Conservation (phyloP, 148 eudicot species). For the Rhododendron ovatum region DNA sequence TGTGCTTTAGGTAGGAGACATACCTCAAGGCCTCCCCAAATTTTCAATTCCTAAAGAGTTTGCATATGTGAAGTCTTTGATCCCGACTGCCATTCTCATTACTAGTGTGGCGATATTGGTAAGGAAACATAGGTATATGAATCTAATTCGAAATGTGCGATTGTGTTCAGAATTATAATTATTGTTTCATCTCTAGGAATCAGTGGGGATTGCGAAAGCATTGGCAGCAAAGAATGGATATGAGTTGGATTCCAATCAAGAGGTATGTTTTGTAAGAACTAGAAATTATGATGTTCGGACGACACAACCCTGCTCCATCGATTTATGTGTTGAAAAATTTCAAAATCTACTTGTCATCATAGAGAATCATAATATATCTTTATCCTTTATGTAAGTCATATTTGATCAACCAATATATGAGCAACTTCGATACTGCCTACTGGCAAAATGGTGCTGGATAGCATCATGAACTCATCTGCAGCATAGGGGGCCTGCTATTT, state of each 20-base stretch:
- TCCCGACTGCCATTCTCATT: slow-evolving; percentile 84
- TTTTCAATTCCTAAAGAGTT: slow-evolving; percentile 83
- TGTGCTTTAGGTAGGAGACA: slow-evolving; percentile 73
- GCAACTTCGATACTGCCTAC: background rate
- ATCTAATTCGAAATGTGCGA: slow-evolving; percentile 3
- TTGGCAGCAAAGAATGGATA: slow-evolving; percentile 97
- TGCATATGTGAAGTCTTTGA: slow-evolving; percentile 58
- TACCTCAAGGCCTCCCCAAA: slow-evolving; percentile 90
- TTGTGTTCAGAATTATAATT: slow-evolving; percentile 10
- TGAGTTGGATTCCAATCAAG: slow-evolving; percentile 94
- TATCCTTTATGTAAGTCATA: background rate
- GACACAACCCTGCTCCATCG: background rate
- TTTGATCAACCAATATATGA: background rate
- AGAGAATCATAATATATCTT: background rate
- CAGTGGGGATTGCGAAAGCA: slow-evolving; percentile 98
- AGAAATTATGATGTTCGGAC: background rate
- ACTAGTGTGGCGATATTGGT: slow-evolving; percentile 98
- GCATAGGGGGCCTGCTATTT: background rate
- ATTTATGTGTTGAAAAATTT: background rate
- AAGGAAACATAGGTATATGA: slow-evolving; percentile 20
- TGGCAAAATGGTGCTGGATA: background rate
- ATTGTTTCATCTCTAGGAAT: slow-evolving; percentile 50
- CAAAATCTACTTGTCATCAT: background rate
- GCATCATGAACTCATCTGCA: slow-evolving; percentile 1
- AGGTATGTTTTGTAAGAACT: slow-evolving; percentile 44